phyloP scores from a whole-genome alignment of 169 alveolate genomes.

The Theileria orientalis region DNA sequence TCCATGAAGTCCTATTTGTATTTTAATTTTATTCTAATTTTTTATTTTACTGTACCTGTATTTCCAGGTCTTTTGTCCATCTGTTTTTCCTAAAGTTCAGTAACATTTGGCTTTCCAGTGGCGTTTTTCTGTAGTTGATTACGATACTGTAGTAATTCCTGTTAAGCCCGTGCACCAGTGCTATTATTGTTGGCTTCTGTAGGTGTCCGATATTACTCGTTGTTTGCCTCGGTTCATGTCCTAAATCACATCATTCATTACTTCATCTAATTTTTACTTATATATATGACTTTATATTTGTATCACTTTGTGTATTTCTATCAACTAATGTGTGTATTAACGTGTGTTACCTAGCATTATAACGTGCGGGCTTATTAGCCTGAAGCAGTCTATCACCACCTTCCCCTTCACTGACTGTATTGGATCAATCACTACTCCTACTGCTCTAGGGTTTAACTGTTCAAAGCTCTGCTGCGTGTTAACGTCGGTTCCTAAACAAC shows the following conservation, averaged over 20 bases:
- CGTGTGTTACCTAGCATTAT: constrained; percentile 78
- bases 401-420: constrained; percentile 97
- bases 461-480: constrained; percentile 98
- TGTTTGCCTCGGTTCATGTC: constrained; percentile 99
- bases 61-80: constrained; percentile 93
- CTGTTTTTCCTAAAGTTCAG: constrained; percentile 91
- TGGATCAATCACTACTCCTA: constrained; percentile 99
- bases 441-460: constrained; percentile 96
- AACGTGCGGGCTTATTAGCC: constrained; percentile 94
- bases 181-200: constrained; percentile 87
- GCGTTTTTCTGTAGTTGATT: constrained; percentile 95
- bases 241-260: constrained; percentile 45
- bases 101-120: constrained; percentile 95
- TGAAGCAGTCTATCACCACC: constrained; percentile 99
- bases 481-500: constrained; percentile 89
- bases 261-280: neutral
- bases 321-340: neutral
- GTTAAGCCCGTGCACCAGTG: constrained; percentile 94
- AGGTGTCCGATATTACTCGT: constrained; percentile 97
- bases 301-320: neutral
- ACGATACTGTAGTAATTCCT: constrained; percentile 97
- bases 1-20: constrained; percentile 46
- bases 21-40: constrained; percentile 10
- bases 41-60: constrained; percentile 68
- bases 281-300: neutral